These are phyloP conservation scores for Typha latifolia DNA, from an alignment of 176 grass and related monocot species.

Conservation along the genomic window DNA sequence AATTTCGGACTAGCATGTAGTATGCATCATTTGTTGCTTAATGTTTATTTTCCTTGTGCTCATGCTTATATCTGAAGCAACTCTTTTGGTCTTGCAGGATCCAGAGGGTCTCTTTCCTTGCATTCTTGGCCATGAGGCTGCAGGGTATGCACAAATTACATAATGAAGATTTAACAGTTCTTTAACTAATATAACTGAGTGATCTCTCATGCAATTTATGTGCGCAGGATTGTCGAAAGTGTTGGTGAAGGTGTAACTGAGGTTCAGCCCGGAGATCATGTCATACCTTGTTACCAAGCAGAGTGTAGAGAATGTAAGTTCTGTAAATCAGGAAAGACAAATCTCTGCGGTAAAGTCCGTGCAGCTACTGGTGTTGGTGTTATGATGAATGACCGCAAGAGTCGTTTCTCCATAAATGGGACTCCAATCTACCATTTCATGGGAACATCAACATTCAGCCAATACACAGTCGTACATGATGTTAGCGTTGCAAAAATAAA, in stretches of 20 bases:
- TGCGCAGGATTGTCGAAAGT: conserved; percentile 74
- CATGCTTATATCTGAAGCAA: conserved; percentile 2
- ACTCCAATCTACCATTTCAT: conserved; percentile 96
- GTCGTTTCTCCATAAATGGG: conserved; percentile 76
- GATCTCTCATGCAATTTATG: background rate
- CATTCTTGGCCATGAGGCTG: conserved; percentile 96
- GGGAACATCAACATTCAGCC: conserved; percentile 98
- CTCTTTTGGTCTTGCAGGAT: conserved; percentile 46
- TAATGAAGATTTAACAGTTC: background rate
- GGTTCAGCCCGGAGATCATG: conserved; percentile 87
- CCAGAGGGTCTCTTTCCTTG: conserved; percentile 96
- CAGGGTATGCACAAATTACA: conserved; percentile 43
- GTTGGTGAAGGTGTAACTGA: conserved; percentile 93
- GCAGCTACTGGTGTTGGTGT: conserved; percentile 67
- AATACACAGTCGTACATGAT: conserved; percentile 96
- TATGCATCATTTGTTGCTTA: too few species aligned
- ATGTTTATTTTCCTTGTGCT: background rate
- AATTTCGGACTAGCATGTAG: too few species aligned
- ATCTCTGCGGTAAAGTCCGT: conserved; percentile 93
- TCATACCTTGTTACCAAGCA: conserved; percentile 97
- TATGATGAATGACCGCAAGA: conserved; percentile 87
- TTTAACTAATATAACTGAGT: background rate
- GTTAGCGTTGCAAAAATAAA: conserved; percentile 95
- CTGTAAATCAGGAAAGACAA: conserved; percentile 93
- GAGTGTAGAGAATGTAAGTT: conserved; percentile 92